phyloP scores from a whole-genome alignment of 139 green algal species.

The Ettlia oleoabundans region DNA sequence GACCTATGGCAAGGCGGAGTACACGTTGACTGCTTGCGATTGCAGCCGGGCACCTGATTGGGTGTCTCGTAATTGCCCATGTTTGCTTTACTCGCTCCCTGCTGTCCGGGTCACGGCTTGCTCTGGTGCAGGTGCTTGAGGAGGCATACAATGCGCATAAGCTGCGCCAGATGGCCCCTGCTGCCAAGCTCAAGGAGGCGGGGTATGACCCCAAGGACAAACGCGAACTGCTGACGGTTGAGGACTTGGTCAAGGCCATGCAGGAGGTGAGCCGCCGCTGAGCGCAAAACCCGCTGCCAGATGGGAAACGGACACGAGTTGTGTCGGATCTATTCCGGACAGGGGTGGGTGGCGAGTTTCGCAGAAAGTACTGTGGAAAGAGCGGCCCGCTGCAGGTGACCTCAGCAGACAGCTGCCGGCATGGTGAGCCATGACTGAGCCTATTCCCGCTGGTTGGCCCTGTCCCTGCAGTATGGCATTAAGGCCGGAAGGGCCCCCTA shows the following conservation, averaged over 20 bases:
- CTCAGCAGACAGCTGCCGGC: too few relatives aligned
- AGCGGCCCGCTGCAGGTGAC: too few relatives aligned
- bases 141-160: conserved; percentile 49
- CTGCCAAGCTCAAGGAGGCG: conserved; percentile 37
- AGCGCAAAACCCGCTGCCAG: not conserved
- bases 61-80: too few relatives aligned
- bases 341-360: too few relatives aligned
- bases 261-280: conserved; percentile 42
- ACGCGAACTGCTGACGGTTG: conserved; percentile 40
- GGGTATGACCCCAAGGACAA: conserved; percentile 49
- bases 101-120: too few relatives aligned
- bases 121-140: conserved; percentile 45
- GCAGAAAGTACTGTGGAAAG: too few relatives aligned
- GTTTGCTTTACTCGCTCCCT: too few relatives aligned
- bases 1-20: too few relatives aligned
- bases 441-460: not conserved
- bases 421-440: too few relatives aligned
- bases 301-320: not conserved
- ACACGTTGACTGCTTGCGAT: too few relatives aligned
- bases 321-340: too few relatives aligned
- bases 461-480: conserved; percentile 53
- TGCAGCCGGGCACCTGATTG: too few relatives aligned
- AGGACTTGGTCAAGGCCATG: conserved; percentile 53
- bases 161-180: conserved; percentile 36
- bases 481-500: conserved; percentile 44